Evolutionary conservation across 75 land plant species (phyloP).

Genomic region (Picea glauca): DNA sequence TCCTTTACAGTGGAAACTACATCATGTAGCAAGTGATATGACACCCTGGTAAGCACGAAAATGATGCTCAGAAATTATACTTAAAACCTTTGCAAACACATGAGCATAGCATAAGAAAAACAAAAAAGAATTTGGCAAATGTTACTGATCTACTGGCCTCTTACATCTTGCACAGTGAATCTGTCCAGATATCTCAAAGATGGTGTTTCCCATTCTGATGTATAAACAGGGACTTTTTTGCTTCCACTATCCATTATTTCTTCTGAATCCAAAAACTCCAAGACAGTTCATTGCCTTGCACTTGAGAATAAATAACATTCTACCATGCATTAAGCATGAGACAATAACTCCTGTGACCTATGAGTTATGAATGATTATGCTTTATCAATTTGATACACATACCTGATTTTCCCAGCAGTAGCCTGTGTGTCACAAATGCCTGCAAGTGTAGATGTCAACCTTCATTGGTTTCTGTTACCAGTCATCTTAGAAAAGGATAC

Average conservation of each 20-base stretch:
- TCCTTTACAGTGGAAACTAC: neutral
- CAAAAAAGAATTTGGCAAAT: neutral
- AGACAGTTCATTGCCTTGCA: neutral
- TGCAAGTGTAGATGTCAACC: conserved; percentile 16
- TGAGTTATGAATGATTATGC: neutral
- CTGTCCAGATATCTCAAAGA: conserved; percentile 27
- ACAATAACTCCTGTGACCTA: neutral
- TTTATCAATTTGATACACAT: neutral
- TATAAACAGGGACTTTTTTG: conserved; percentile 10
- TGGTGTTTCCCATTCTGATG: conserved; percentile 52
- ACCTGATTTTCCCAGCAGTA: conserved; percentile 44
- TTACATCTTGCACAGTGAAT: conserved; percentile 43
- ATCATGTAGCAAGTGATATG: conserved; percentile 1
- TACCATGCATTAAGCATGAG: neutral
- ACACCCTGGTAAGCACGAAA: conserved; percentile 1
- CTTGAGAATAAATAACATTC: conserved; percentile 7
- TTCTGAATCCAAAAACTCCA: conserved; percentile 7
- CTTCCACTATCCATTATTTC: neutral
- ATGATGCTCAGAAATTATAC: neutral
- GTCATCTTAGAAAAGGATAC: neutral
- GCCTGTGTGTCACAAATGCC: conserved; percentile 54
- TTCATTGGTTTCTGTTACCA: neutral
- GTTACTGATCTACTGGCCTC: neutral
- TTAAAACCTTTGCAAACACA: neutral
- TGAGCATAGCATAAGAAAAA: neutral